Conservation (phyloP, 805 yeast genomes). For the Scheffersomyces stipitis region DNA sequence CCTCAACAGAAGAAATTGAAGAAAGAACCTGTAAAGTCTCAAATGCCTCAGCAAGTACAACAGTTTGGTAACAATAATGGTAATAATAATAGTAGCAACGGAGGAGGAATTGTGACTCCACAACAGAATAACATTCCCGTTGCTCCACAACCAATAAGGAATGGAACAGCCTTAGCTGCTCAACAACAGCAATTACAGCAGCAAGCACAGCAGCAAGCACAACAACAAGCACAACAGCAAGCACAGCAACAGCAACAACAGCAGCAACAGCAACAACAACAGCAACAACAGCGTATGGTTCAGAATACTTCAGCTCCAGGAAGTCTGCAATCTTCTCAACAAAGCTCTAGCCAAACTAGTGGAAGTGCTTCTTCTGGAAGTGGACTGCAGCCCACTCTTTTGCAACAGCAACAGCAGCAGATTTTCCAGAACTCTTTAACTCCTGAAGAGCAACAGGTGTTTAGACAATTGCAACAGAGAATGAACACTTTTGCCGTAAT, state of each 20-base stretch:
- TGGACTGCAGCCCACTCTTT: constrained; percentile 14
- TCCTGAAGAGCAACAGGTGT: constrained; percentile 42
- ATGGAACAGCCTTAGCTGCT: constrained; percentile 13
- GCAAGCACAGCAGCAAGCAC: constrained; percentile 6
- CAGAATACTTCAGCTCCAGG: constrained; percentile 1
- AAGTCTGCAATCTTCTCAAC: constrained; percentile 1
- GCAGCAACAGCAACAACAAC: constrained; percentile 2
- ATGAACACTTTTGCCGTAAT: constrained; percentile 41
- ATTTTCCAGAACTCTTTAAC: constrained; percentile 42
- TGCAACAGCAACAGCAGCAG: constrained; percentile 45
- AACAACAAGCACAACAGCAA: constrained; percentile 1
- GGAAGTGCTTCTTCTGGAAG: not conserved
- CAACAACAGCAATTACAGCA: constrained; percentile 10
- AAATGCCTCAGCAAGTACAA: no score
- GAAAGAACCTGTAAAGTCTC: not conserved
- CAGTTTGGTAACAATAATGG: no score
- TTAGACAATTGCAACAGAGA: constrained; percentile 39
- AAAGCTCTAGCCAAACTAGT: not conserved
- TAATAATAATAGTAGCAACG: not conserved
- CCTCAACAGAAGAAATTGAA: constrained; percentile 1
- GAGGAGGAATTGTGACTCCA: not conserved
- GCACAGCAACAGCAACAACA: constrained; percentile 3
- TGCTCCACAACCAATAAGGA: constrained; percentile 25
- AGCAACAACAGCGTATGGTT: not conserved
- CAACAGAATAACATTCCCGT: constrained; percentile 18